A percentile compares a stretch with the other conserved stretches of the same genome.
phyloP scores from a whole-genome alignment of 2,329 filamentous ascomycete genomes.

The Venturia carpophila region DNA sequence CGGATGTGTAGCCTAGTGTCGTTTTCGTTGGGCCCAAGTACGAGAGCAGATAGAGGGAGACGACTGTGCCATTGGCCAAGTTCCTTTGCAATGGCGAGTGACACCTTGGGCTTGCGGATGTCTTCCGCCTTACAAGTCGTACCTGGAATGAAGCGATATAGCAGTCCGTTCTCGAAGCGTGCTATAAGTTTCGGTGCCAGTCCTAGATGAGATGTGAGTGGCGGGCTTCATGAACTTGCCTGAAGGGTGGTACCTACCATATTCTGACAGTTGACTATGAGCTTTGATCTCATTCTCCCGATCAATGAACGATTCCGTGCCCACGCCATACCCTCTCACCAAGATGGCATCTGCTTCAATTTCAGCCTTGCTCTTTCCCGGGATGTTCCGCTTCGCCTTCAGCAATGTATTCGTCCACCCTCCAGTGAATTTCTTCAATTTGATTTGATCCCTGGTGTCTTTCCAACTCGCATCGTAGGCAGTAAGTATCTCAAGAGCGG shows the following conservation, averaged over 20 bases:
- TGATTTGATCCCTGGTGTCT: not conserved
- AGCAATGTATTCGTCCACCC: slow-evolving; percentile 40
- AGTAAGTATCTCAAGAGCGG: not conserved
- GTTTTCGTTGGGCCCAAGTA: slow-evolving; percentile 27
- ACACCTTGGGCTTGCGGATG: slow-evolving; percentile 65
- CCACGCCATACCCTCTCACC: slow-evolving; percentile 86
- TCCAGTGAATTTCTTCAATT: not conserved
- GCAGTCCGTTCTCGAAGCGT: slow-evolving; percentile 88
- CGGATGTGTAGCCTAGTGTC: not conserved
- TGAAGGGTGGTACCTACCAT: not conserved
- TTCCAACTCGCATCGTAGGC: not conserved
- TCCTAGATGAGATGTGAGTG: not conserved
- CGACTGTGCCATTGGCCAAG: slow-evolving; percentile 86
- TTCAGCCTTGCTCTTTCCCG: slow-evolving; percentile 64
- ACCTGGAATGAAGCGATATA: slow-evolving; percentile 85
- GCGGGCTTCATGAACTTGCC: not conserved
- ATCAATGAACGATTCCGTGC: slow-evolving; percentile 91
- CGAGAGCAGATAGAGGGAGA: slow-evolving; percentile 45
- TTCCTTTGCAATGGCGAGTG: slow-evolving; percentile 72
- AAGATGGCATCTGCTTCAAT: slow-evolving; percentile 80
- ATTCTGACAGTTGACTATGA: not conserved
- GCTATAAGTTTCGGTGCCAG: slow-evolving; percentile 77
- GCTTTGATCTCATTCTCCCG: slow-evolving; percentile 62
- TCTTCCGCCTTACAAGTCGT: slow-evolving; percentile 72
- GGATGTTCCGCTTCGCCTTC: slow-evolving; percentile 61